Evolutionary conservation across 1,284 basidiomycete genomes (phyloP).

Genomic region (Cerrena zonata): DNA sequence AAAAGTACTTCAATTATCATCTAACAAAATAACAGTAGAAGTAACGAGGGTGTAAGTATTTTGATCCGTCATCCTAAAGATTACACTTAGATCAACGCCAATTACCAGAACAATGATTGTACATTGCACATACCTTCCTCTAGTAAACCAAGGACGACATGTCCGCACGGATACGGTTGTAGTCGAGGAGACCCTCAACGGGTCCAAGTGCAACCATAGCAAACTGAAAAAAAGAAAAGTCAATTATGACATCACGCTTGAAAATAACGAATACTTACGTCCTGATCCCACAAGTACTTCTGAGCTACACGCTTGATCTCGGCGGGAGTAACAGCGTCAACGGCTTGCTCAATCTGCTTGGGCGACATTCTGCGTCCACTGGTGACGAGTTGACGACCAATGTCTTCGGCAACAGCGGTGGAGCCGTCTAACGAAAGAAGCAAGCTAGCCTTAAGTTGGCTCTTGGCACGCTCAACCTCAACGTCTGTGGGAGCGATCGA

Average conservation of each 20-base stretch:
- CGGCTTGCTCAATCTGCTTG: slow-evolving; percentile 87
- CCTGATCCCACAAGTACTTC: slow-evolving; percentile 96
- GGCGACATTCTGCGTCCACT: slow-evolving; percentile 87
- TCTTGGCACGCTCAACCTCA: slow-evolving; percentile 96
- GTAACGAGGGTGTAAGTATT: slow-evolving; percentile 1
- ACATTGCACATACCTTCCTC: slow-evolving; percentile 17
- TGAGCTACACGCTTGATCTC: slow-evolving; percentile 93
- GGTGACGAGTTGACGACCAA: slow-evolving; percentile 94
- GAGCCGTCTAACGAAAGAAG: slow-evolving; percentile 90
- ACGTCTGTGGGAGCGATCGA: slow-evolving; percentile 76
- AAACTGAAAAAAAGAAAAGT: slow-evolving; percentile 43
- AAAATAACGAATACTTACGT: slow-evolving; percentile 49
- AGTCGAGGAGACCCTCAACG: slow-evolving; percentile 83
- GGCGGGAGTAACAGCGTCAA: slow-evolving; percentile 83
- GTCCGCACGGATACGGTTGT: slow-evolving; percentile 75
- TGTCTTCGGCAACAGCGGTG: slow-evolving; percentile 96
- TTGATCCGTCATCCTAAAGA: background rate
- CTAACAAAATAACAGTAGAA: slow-evolving; percentile 3
- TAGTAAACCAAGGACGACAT: slow-evolving; percentile 77
- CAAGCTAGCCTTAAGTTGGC: slow-evolving; percentile 92
- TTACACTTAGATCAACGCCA: background rate
- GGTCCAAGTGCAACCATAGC: slow-evolving; percentile 79
- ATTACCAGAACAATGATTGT: background rate
- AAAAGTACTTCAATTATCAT: slow-evolving; percentile 5
- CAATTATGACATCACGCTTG: background rate